phyloP scores from a whole-genome alignment of 495 filamentous ascomycete genomes.

The Pyrenopolyporus hunteri region DNA sequence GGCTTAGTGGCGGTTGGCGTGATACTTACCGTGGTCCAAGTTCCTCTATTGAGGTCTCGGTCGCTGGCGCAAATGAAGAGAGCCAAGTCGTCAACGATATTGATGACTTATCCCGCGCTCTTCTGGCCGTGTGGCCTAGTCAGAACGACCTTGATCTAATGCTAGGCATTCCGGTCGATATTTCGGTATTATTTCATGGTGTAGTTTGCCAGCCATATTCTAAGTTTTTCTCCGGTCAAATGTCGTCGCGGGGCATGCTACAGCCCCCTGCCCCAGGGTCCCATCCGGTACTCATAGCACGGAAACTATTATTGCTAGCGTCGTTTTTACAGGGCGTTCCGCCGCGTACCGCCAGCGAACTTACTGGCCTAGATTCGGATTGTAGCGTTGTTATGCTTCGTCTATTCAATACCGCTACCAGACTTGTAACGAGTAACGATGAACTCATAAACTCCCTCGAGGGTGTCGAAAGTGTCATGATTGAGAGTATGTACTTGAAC shows the following conservation, averaged over 20 bases:
- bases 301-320: constrained; percentile 37
- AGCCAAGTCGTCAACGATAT: no score
- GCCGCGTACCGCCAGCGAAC: constrained; percentile 19
- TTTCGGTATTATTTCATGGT: constrained; percentile 39
- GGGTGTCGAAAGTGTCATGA: constrained; percentile 57
- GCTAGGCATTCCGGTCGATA: constrained; percentile 35
- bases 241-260: constrained; percentile 42
- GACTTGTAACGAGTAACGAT: constrained; percentile 57
- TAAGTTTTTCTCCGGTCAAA: background rate
- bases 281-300: no score
- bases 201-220: constrained; percentile 40
- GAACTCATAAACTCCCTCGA: constrained; percentile 54
- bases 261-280: no score
- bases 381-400: constrained; percentile 45
- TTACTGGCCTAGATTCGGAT: constrained; percentile 15
- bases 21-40: background rate
- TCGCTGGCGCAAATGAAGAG: no score
- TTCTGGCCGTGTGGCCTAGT: constrained; percentile 49
- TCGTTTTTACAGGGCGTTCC: constrained; percentile 50
- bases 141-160: constrained; percentile 47
- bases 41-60: background rate
- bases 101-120: constrained; percentile 33
- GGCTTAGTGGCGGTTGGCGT: no score
- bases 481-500: constrained; percentile 55
- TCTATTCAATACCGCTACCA: constrained; percentile 47